Conservation (phyloP, 2,329 filamentous ascomycete species). For the Lachnellula cervina region DNA sequence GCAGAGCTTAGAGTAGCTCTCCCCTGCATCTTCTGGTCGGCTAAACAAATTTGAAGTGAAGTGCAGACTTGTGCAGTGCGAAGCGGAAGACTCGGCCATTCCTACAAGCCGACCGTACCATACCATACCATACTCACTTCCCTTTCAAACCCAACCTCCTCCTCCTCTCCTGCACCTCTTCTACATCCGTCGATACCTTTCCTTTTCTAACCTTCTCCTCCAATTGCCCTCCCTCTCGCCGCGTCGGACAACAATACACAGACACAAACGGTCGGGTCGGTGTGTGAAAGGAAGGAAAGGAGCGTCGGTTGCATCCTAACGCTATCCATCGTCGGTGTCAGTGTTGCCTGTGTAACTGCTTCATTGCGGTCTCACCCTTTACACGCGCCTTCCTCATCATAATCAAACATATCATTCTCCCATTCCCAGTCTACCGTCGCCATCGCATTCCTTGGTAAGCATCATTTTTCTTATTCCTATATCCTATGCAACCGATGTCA, state of each 20-base stretch:
- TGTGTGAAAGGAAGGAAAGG: neutral
- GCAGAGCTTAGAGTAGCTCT: too few species aligned
- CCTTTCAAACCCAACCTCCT: neutral
- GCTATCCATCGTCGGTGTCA: neutral
- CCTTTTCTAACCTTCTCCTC: neutral
- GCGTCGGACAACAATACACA: neutral
- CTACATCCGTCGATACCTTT: neutral
- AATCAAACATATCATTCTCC: neutral
- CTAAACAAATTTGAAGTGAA: too few species aligned
- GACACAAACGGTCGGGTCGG: neutral
- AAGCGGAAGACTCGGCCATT: neutral
- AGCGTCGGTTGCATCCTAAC: neutral
- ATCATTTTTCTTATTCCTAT: neutral
- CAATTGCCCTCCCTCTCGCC: neutral
- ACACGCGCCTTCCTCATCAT: conserved; percentile 11
- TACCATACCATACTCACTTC: too few species aligned
- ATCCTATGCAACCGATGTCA: neutral
- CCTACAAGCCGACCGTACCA: neutral
- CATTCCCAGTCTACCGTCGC: neutral
- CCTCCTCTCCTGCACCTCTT: neutral
- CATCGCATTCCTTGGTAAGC: neutral
- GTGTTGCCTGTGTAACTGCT: neutral
- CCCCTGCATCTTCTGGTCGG: too few species aligned
- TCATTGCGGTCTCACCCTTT: neutral
- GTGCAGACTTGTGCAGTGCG: neutral